phyloP scores from a whole-genome alignment of 1,284 basidiomycete species.

The Cryptococcus floricola region DNA sequence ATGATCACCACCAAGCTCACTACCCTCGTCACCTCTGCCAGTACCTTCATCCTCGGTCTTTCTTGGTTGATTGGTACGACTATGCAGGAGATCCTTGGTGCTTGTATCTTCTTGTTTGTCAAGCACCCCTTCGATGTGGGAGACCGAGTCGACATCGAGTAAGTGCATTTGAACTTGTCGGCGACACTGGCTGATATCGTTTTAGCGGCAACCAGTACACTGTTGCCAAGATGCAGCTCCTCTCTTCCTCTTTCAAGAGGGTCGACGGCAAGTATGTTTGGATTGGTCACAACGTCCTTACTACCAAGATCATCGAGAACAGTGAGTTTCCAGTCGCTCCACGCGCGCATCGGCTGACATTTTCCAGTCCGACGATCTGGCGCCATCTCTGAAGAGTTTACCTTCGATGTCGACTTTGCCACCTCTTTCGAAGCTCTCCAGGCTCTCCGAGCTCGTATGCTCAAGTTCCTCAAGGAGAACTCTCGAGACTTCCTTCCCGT shows the following conservation, averaged over 20 bases:
- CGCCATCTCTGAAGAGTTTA: slow-evolving; percentile 48
- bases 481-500: slow-evolving; percentile 67
- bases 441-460: slow-evolving; percentile 71
- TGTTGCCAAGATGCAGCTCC: slow-evolving; percentile 79
- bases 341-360: background rate
- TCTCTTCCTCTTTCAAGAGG: slow-evolving; percentile 61
- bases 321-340: slow-evolving; percentile 21
- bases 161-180: background rate
- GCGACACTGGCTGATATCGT: slow-evolving; percentile 3
- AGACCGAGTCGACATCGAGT: slow-evolving; percentile 62
- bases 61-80: slow-evolving; percentile 82
- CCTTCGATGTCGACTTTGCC: slow-evolving; percentile 72
- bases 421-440: slow-evolving; percentile 83
- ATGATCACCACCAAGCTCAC: slow-evolving; percentile 67
- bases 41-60: slow-evolving; percentile 75
- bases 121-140: slow-evolving; percentile 85
- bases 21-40: slow-evolving; percentile 72
- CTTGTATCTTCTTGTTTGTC: slow-evolving; percentile 75
- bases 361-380: slow-evolving; percentile 50
- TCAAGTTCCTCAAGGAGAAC: slow-evolving; percentile 68
- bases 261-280: slow-evolving; percentile 57
- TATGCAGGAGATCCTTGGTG: slow-evolving; percentile 52
- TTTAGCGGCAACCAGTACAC: slow-evolving; percentile 56
- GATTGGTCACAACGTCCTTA: slow-evolving; percentile 61
- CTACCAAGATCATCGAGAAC: slow-evolving; percentile 58